A percentile compares a stretch with the other conserved stretches of the same genome.
phyloP scores from a whole-genome alignment of 2,329 filamentous ascomycete genomes.

The Neurospora sp. region DNA sequence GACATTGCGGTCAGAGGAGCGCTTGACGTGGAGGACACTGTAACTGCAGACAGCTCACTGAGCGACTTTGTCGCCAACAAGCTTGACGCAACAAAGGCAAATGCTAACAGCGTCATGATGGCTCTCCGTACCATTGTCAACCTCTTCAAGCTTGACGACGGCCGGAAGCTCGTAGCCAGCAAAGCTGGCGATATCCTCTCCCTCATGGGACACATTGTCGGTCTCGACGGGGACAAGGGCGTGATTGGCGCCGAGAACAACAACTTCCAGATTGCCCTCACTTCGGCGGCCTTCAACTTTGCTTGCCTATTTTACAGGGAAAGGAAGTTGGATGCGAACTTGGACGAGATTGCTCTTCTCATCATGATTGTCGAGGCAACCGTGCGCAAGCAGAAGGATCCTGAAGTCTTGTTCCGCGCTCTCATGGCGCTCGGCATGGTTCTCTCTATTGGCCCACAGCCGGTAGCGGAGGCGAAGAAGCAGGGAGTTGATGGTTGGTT shows the following conservation, averaged over 20 bases:
- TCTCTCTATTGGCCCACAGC: slow-evolving; percentile 44
- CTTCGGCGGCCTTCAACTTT: slow-evolving; percentile 78
- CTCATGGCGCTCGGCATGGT: slow-evolving; percentile 78
- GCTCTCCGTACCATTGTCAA: slow-evolving; percentile 73
- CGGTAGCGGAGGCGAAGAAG: slow-evolving; percentile 31
- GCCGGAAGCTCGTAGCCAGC: slow-evolving; percentile 55
- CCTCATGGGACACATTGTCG: slow-evolving; percentile 53
- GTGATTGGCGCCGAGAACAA: slow-evolving; percentile 52
- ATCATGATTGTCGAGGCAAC: slow-evolving; percentile 35
- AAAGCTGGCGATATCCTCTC: slow-evolving; percentile 46
- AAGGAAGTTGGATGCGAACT: slow-evolving; percentile 32
- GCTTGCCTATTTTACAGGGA: slow-evolving; percentile 57
- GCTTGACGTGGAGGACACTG: slow-evolving; percentile 29
- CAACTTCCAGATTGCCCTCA: slow-evolving; percentile 72
- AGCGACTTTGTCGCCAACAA: slow-evolving; percentile 6
- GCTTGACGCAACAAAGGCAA: slow-evolving; percentile 39
- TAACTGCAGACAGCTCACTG: slow-evolving; percentile 16
- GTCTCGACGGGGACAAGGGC: slow-evolving; percentile 35
- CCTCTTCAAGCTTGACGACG: slow-evolving; percentile 65
- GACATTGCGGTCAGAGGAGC: slow-evolving; percentile 34
- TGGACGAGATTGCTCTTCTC: slow-evolving; percentile 37
- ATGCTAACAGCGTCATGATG: slow-evolving; percentile 81
- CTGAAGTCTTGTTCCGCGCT: slow-evolving; percentile 73
- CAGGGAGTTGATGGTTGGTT: slow-evolving; percentile 33
- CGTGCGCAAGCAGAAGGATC: slow-evolving; percentile 57